A percentile compares a stretch with the other conserved stretches of the same genome.
These are phyloP conservation scores for Trifolium subterraneum DNA, from an alignment of 306 rosid species.

Conservation along the genomic window DNA sequence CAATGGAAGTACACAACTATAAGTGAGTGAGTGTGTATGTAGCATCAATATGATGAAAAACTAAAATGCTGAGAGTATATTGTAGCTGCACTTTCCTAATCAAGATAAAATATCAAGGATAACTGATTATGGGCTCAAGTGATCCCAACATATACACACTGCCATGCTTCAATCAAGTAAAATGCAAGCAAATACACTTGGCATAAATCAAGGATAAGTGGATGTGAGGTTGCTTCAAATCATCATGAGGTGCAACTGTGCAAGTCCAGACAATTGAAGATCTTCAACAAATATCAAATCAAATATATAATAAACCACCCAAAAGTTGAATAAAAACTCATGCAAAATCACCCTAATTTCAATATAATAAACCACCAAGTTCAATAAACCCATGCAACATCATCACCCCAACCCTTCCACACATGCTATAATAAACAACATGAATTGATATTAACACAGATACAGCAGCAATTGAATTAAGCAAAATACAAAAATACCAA, in stretches of 20 bases:
- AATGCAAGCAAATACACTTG: slow-evolving; percentile 7
- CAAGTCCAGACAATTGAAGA: background rate
- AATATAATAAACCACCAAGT: background rate
- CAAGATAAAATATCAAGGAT: background rate
- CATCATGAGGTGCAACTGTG: background rate
- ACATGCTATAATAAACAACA: background rate
- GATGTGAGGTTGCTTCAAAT: slow-evolving; percentile 20
- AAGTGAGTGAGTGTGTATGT: background rate
- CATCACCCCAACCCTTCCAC: background rate
- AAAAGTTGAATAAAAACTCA: background rate
- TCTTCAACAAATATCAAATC: too few relatives aligned
- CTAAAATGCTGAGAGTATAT: background rate
- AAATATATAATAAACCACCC: background rate
- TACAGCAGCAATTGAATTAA: background rate
- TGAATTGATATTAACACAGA: background rate
- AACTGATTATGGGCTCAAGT: background rate
- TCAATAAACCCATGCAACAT: background rate
- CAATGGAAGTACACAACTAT: background rate
- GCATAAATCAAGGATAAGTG: background rate
- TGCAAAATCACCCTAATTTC: background rate
- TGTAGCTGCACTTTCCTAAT: background rate
- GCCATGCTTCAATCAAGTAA: background rate
- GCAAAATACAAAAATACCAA: background rate
- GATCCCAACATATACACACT: background rate
- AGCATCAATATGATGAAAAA: background rate